Percentiles rank a stretch among this genome's conserved stretches.
These are phyloP conservation scores for Boletellus emodensis DNA, from an alignment of 768 basidiomycete genomes.

Conservation along the genomic window DNA sequence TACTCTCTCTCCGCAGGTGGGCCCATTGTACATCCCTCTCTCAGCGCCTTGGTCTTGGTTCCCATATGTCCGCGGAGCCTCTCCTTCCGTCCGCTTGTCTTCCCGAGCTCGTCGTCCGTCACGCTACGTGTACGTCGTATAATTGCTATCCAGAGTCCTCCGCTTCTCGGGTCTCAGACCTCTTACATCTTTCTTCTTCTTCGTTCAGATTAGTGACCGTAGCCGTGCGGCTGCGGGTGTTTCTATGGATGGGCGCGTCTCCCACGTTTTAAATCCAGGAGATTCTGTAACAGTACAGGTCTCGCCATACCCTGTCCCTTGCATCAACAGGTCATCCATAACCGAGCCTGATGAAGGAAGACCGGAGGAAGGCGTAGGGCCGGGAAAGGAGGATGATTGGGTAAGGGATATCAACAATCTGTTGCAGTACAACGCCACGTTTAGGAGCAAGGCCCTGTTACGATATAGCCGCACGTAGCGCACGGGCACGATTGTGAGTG, in stretches of 20 bases:
- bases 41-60: conserved; percentile 86
- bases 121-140: conserved; percentile 60
- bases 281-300: conserved; percentile 83
- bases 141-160: neutral
- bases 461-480: conserved; percentile 55
- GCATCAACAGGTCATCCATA: conserved; percentile 83
- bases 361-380: conserved; percentile 62
- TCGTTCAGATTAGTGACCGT: conserved; percentile 69
- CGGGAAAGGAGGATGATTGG: conserved; percentile 90
- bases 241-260: conserved; percentile 90
- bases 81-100: conserved; percentile 87
- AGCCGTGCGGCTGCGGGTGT: conserved; percentile 85
- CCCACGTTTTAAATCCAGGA: conserved; percentile 76
- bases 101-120: conserved; percentile 76
- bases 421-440: conserved; percentile 92
- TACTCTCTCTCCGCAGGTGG: conserved; percentile 95
- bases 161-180: conserved; percentile 1
- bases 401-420: conserved; percentile 95
- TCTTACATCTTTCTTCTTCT: neutral
- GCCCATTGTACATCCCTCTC: conserved; percentile 91
- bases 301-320: conserved; percentile 88
- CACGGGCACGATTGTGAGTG: conserved; percentile 12
- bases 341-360: conserved; percentile 43
- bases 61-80: conserved; percentile 95
- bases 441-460: conserved; percentile 82